Base-by-base conservation (phyloP, 2,329 filamentous ascomycete species). In the Lachnellula hyalina region DNA sequence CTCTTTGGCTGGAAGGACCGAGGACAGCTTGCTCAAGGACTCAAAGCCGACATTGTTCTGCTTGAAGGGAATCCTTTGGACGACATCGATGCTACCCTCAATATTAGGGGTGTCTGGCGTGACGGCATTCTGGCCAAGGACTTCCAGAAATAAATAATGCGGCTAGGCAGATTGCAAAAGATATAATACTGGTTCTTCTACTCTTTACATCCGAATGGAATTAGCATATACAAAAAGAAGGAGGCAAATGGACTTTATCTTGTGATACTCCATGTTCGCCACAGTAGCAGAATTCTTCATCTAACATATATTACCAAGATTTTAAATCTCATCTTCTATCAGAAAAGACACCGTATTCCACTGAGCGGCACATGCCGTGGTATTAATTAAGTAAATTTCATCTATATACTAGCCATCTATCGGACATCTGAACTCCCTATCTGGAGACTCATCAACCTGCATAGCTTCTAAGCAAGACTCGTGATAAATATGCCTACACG, bases 401-500 rank as follows among this genome's bases (percentile, higher is more conserved):
- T 49, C 34, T 48, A 46, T 47, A 61, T 21, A 19, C 54, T 71
- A 57, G 73, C 79, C 54, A 73, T 76, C 60, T 71, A 73, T 62
- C 25, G 68, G 62, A 55, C 67, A 68, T 68, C 64, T 58, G 53
- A 67, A 69, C 54, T 67, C 68, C 65, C 66, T 62, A 74, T 72
- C 49, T 65, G 84, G 77, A 61, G 72, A 74, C 66, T 76, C 75
- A 57, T 79, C 75, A 35, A 77, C 77, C 62, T 83, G 81, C 61
- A 86, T 70, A 56, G 82, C 78, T 67, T 93, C 88, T 40, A 89
- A 73, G 66, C 86, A 91, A 25, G 73, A 75, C 67, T 84, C 78
- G 72, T 89, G 86, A 64, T 86, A 88, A 17, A 87, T 81, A 69
- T 89, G 86, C 53, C 85, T 77, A 68, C 86, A 89, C 21, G 85